These are phyloP conservation scores for Eimeria praecox DNA, from an alignment of 169 alveolate species.

Conservation along the genomic window DNA sequence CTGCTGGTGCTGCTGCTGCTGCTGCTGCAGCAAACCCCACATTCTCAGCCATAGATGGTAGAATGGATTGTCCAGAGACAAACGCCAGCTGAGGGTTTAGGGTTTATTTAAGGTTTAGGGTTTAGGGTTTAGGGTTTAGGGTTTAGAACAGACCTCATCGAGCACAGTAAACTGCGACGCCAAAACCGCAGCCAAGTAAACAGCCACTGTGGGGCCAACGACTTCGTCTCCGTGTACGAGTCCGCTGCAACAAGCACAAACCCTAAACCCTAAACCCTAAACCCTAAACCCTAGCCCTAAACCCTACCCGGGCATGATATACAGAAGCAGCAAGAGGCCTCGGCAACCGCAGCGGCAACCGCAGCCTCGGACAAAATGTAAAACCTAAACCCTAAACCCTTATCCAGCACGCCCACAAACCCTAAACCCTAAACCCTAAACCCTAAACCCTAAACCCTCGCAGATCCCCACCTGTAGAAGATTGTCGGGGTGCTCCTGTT, in stretches of 20 bases:
- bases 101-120: no score
- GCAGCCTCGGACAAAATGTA: neutral
- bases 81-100: neutral
- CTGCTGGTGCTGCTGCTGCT: neutral
- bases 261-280: constrained; percentile 11
- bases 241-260: constrained; percentile 69
- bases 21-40: neutral
- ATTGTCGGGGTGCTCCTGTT: constrained; percentile 38
- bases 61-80: neutral
- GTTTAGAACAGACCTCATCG: neutral
- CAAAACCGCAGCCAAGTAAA: constrained; percentile 44
- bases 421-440: constrained; percentile 5
- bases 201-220: constrained; percentile 78
- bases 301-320: neutral
- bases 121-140: constrained; percentile 31
- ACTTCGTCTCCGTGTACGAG: constrained; percentile 79
- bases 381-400: constrained; percentile 30
- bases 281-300: neutral
- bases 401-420: neutral
- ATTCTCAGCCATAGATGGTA: neutral
- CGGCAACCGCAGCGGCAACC: neutral
- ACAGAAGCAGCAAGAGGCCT: neutral
- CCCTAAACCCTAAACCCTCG: constrained; percentile 12
- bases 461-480: constrained; percentile 12
- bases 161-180: constrained; percentile 5